Evolutionary conservation across 2,329 filamentous ascomycete genomes (phyloP), one percentile per base, ranked within the genome.

Genomic region (Cryphonectria japonica): DNA sequence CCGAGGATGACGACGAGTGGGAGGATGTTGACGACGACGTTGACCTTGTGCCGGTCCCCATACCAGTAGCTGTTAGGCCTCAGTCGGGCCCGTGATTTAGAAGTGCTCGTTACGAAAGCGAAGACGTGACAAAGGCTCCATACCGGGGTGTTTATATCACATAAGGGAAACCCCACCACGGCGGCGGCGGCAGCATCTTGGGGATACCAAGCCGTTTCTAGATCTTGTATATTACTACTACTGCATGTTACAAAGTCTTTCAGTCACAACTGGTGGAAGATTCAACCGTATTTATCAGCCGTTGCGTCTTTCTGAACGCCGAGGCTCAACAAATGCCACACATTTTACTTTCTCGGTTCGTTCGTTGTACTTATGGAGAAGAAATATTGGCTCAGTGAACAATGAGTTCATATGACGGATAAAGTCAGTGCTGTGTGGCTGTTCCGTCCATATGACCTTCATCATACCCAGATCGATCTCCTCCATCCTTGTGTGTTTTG

Each of bases 1-100:
- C 85, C 0, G 85, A 88, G 29, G 88, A 89, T 1, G 85, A 87
- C 1, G 85, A 87, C 14, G 83, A 84, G 78, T 81, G 86, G 74
- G 89, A 91, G 71, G 86, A 88, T 73, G 88, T 91, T n/a, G 85
- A 88, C 50, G 80, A 83, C 37, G 84, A 86, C 69, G 76, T 82
- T 29, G 81, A 83, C 14, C 82, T 82, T 70, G 82, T 82, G 77
- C 37, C 64, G 22, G 37, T 68, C 29, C 78, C 78, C 6, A 14
- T 61, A n/a, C 43, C 46, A 14, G 52, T 70, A 69, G 61, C 70
- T 59, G 8, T 61, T 34, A 63, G 66, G 69, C 19, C 52, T 26
- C 59, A 63, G 32, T 16, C 50, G 16, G 16, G 34, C 16, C 22
- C n/a, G 16, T 29, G 71, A 65, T 3, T 3, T n/a, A 50, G 6